phyloP scores from a whole-genome alignment of 345 rosid genomes.

The Brassica nigra region DNA sequence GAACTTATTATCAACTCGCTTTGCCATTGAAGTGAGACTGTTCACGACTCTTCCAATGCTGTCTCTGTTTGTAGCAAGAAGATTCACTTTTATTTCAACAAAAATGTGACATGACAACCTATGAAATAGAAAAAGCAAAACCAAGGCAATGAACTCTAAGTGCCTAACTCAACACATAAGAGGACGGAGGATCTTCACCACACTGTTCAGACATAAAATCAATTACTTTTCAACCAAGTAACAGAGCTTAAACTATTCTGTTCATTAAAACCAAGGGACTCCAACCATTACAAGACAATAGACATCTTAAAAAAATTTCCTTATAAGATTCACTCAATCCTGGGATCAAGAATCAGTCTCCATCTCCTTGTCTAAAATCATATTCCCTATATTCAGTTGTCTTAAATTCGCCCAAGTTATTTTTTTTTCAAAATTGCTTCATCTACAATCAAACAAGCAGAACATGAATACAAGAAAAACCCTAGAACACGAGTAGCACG shows the following conservation, averaged over 20 bases:
- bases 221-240: neutral
- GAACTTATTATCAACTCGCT: neutral
- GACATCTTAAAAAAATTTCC: neutral
- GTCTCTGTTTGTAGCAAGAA: neutral
- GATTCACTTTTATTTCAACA: no score
- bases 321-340: neutral
- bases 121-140: no score
- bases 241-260: neutral
- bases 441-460: neutral
- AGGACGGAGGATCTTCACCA: neutral
- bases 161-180: neutral
- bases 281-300: neutral
- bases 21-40: neutral
- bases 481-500: neutral
- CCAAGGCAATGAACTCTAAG: neutral
- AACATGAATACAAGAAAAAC: neutral
- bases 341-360: neutral
- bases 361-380: neutral
- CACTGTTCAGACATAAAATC: no score
- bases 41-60: neutral
- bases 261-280: neutral
- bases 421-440: no score
- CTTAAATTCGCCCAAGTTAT: neutral
- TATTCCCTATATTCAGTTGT: no score
- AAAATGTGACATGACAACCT: no score